Percentiles rank a stretch among this genome's conserved stretches.
These are phyloP conservation scores for Dactylorhiza incarnata DNA, from an alignment of 106 monocot species.

Conservation along the genomic window DNA sequence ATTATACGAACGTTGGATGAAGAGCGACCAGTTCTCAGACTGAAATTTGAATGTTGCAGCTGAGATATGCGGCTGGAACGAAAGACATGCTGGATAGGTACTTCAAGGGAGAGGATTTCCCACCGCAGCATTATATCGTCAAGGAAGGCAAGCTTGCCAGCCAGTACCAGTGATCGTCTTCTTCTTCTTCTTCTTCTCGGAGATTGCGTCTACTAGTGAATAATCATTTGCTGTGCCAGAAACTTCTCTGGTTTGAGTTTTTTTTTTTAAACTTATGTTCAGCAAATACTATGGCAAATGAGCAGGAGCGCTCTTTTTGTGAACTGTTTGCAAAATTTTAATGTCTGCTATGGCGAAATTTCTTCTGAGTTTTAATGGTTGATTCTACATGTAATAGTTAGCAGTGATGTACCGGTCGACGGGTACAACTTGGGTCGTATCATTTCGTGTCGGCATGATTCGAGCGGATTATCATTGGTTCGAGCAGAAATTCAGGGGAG, in stretches of 20 bases:
- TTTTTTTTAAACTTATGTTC: neutral
- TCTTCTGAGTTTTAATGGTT: too few species aligned
- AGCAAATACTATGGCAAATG: too few species aligned
- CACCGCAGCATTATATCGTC: slow-evolving; percentile 84
- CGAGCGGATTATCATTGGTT: too few species aligned
- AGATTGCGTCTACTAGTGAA: neutral
- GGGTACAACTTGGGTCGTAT: too few species aligned
- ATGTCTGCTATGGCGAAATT: too few species aligned
- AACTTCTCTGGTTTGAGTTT: neutral
- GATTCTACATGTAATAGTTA: too few species aligned
- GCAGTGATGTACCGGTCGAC: too few species aligned
- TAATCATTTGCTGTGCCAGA: neutral
- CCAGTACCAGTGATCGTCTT: slow-evolving; percentile 57
- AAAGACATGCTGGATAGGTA: slow-evolving; percentile 92
- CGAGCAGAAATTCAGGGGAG: too few species aligned
- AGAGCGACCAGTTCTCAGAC: neutral
- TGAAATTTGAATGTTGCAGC: slow-evolving; percentile 30
- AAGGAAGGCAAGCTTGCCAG: slow-evolving; percentile 89
- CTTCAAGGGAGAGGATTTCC: slow-evolving; percentile 93
- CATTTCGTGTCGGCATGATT: too few species aligned
- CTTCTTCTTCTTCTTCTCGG: neutral
- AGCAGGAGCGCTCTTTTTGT: too few species aligned
- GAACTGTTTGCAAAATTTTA: too few species aligned
- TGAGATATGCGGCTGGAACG: slow-evolving; percentile 86
- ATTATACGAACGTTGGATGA: too few species aligned